phyloP scores from a whole-genome alignment of 129 eudicot genomes.

The Glebionis coronaria region DNA sequence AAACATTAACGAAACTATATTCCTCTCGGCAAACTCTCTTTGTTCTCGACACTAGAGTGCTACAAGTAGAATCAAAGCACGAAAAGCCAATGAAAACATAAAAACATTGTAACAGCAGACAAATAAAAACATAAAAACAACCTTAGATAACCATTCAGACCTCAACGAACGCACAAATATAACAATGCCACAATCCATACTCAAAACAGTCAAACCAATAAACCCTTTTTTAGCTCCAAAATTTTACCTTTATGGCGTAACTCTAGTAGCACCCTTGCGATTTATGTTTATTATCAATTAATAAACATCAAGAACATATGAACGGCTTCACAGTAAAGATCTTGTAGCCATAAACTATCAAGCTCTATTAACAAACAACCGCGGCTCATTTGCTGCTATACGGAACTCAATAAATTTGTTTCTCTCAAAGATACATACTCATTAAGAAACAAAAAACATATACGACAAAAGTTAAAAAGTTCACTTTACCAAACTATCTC shows the following conservation, averaged over 20 bases:
- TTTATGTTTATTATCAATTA: background rate
- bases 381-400: conserved; percentile 19
- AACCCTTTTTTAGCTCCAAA: background rate
- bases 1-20: background rate
- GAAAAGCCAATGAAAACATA: background rate
- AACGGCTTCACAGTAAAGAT: conserved; percentile 8
- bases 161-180: too few relatives aligned
- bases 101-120: too few relatives aligned
- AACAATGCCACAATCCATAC: conserved; percentile 1
- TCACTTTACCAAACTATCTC: conserved; percentile 34
- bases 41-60: background rate
- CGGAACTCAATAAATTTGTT: conserved; percentile 20
- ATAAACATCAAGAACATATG: conserved; percentile 13
- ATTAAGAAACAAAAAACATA: conserved; percentile 14
- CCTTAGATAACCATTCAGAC: too few relatives aligned
- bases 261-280: conserved; percentile 3
- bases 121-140: too few relatives aligned
- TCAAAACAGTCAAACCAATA: conserved; percentile 4
- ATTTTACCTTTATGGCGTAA: background rate
- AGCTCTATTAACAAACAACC: conserved; percentile 18
- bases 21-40: conserved; percentile 5
- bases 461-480: conserved; percentile 2
- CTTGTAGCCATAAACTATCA: background rate
- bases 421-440: conserved; percentile 29
- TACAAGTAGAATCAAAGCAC: background rate